Evolutionary conservation across 495 filamentous ascomycete genomes (phyloP).

Genomic region (Astrocystis sublimbata): DNA sequence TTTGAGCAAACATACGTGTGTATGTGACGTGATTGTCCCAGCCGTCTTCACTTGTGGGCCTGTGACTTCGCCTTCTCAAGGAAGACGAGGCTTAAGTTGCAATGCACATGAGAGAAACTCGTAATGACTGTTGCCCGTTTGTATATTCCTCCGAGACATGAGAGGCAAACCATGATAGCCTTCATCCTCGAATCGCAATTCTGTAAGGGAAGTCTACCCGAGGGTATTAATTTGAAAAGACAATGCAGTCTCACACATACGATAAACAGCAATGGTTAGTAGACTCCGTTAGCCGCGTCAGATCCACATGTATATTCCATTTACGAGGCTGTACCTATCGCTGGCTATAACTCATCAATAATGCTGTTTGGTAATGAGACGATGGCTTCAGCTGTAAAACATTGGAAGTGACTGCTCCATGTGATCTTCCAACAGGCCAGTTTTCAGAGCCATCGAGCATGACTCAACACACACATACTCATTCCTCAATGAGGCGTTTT

Average conservation of each 20-base stretch:
- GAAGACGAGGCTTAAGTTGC: too few species aligned
- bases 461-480: neutral
- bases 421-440: neutral
- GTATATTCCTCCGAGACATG: too few species aligned
- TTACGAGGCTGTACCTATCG: neutral
- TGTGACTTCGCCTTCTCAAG: neutral
- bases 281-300: neutral
- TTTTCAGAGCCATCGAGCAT: neutral
- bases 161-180: too few species aligned
- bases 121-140: too few species aligned
- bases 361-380: neutral
- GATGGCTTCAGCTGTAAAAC: neutral
- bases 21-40: constrained; percentile 10
- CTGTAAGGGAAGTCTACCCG: too few species aligned
- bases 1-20: neutral
- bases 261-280: too few species aligned
- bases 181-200: too few species aligned
- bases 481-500: constrained; percentile 5
- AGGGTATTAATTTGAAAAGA: too few species aligned
- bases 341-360: neutral
- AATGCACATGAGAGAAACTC: too few species aligned
- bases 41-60: neutral
- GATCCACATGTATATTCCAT: neutral
- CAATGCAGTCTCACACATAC: too few species aligned
- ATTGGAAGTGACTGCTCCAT: neutral